phyloP scores from a whole-genome alignment of 768 basidiomycete species.

The Trametes gibbosa region DNA sequence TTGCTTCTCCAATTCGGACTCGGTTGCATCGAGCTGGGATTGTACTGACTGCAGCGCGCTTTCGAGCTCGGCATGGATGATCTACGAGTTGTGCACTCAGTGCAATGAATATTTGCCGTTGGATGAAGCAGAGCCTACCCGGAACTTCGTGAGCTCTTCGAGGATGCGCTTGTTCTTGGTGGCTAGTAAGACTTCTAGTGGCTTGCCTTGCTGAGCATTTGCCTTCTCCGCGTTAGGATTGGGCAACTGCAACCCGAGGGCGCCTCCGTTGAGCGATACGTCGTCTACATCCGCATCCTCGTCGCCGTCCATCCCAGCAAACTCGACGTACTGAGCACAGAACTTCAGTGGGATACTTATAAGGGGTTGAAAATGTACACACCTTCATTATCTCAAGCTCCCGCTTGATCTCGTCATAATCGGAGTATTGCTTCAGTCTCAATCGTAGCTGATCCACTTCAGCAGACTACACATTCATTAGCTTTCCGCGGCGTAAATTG shows the following conservation, averaged over 20 bases:
- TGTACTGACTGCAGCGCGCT: slow-evolving; percentile 56
- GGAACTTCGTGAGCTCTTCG: slow-evolving; percentile 89
- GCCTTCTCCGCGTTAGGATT: slow-evolving; percentile 88
- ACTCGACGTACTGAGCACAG: slow-evolving; percentile 84
- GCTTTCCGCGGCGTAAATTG: not conserved
- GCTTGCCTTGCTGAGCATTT: slow-evolving; percentile 71
- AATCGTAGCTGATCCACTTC: slow-evolving; percentile 71
- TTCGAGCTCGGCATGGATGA: slow-evolving; percentile 81
- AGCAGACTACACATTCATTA: slow-evolving; percentile 35
- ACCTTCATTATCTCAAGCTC: slow-evolving; percentile 99
- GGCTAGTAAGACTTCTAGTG: slow-evolving; percentile 87
- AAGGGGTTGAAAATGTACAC: not conserved
- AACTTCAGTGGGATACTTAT: not conserved
- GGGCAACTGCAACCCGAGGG: slow-evolving; percentile 67
- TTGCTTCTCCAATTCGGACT: slow-evolving; percentile 73
- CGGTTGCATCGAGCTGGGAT: slow-evolving; percentile 55
- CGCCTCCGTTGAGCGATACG: slow-evolving; percentile 34
- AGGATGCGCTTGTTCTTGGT: slow-evolving; percentile 91
- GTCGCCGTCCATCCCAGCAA: slow-evolving; percentile 83
- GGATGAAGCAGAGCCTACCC: slow-evolving; percentile 45
- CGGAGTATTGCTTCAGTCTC: slow-evolving; percentile 68
- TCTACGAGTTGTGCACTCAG: slow-evolving; percentile 42
- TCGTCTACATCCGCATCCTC: slow-evolving; percentile 52
- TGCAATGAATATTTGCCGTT: not conserved
- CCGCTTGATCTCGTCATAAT: slow-evolving; percentile 98